Base-by-base conservation (phyloP, 345 rosid genomes). In the Euphorbia lathyris region DNA sequence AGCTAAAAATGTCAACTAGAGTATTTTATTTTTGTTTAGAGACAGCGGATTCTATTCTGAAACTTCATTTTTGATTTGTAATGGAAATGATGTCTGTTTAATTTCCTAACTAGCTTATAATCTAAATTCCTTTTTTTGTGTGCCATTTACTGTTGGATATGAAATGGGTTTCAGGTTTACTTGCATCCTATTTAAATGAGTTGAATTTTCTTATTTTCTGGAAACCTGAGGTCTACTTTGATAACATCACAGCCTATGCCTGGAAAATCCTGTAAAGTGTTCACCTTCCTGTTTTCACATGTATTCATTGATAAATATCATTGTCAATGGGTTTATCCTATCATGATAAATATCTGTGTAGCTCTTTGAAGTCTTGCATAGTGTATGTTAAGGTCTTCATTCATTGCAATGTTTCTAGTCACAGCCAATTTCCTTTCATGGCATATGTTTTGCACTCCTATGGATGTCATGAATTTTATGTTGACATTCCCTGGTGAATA, bases 61-160 rank as follows among this genome's bases (percentile, higher is more conserved):
- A 40, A 19, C 55, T 48, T 25, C 14, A 74, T 68, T 56, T 63
- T 14, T 75, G 68, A 42, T 56, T 57, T 82, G 69, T 30, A 67
- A 59, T 71, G 32, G 29, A 59, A 30, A 17, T n/a, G 40, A 32
- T 47, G 65, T 9, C 67, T 27, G 48, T 52, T 16, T 29, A 38
- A 59, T 55, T 62, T 43, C 52, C 20, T 42, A 7, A 62, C 5
- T 8, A 60, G 65, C 42, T 30, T 12, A 34, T 60, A 17, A 20
- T 52, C 8, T 9, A 10, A 11, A 40, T 55, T 55, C 14, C 0
- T 27, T 56, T 7, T 58, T 13, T 14, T 58, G 16, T 22, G 11
- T 17, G 12, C 34, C 25, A 38, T 64, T 16, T 25, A 0, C 26
- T 63, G 10, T 20, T 23, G 68, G 68, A 65, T 26, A 16, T 65